Conservation (phyloP, 2,329 filamentous ascomycete genomes). For the Xylariaceae sp. region DNA sequence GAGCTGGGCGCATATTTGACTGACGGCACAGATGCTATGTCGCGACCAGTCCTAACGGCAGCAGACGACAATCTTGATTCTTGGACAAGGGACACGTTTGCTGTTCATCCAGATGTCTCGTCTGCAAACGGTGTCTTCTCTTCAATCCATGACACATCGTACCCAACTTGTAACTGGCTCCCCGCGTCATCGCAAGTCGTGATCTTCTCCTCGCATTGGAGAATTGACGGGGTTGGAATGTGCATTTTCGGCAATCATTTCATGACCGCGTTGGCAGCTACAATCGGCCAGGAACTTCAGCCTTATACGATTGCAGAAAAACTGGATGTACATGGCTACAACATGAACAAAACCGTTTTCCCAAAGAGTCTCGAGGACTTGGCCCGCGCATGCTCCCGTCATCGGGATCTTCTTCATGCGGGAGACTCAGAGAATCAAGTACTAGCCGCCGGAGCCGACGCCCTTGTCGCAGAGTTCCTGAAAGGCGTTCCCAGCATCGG, state of each 20-base stretch:
- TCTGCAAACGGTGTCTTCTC: slow-evolving; percentile 15
- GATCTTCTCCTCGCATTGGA: not conserved
- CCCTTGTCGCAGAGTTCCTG: slow-evolving; percentile 12
- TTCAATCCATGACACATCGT: not conserved
- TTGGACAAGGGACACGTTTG: slow-evolving; percentile 9
- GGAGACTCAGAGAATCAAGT: not conserved
- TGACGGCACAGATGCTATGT: not conserved
- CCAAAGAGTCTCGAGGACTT: slow-evolving; percentile 4
- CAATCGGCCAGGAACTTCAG: not conserved
- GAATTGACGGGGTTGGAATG: not conserved
- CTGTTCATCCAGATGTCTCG: not conserved
- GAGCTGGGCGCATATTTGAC: not conserved
- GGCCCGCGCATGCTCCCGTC: not conserved
- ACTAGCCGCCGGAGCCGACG: slow-evolving; percentile 17
- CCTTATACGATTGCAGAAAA: not conserved
- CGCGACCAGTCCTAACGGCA: not conserved
- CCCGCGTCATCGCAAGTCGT: not conserved
- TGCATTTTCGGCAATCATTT: not conserved
- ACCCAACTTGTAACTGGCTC: not conserved
- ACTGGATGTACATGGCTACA: not conserved
- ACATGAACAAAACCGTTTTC: not conserved
- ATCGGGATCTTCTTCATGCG: not conserved
- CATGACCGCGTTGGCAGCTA: not conserved
- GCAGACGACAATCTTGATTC: not conserved
- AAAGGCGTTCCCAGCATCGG: slow-evolving; percentile 22